Base-by-base conservation (phyloP, 139 green algal species). In the Asterochloris sp. region DNA sequence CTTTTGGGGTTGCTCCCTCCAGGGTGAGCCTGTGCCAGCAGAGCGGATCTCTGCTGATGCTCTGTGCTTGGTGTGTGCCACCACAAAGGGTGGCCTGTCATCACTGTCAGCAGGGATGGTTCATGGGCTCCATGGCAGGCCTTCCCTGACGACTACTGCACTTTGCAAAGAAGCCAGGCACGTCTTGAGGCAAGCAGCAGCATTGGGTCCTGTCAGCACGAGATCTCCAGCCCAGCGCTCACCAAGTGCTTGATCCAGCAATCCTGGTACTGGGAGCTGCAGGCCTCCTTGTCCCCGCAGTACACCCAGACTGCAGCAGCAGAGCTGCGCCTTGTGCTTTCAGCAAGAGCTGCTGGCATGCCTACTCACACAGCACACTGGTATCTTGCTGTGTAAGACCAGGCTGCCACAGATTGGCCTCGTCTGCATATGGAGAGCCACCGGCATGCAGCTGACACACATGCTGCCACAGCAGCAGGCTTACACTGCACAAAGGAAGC, bases 191-290 rank as follows among this genome's bases (percentile, higher is more conserved):
- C 9, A 28, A 62, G 9, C 61, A 73, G 63, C 15, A 62, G 12
- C 17, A 38, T 54, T 68, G 21, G 75, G 24, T 68, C 15, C 67
- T 24, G 1, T 26, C 0, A 27, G 24, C 62, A 81, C 1, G 10
- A 13, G 16, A 62, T 16, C 13, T 16, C 47, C n/a, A n/a, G 17
- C 23, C 11, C 8, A 10, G 24, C 21, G 0, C 85, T 66, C 78
- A 94, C 91, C 89, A 98, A 74, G 82, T 98, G 91, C 86, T 98
- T 98, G 0, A 98, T 88, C 94, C 94, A 98, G 82, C 94, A 98
- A 74, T 97, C 86, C 73, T 84, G 76, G 73, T 92, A 88, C 63
- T 93, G 83, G 0, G 23, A 73, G 12, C 83, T 84, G 75, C 94
- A 98, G 11, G 78, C 23, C 14, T 85, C 63, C 68, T 87, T 68